Evolutionary conservation across 176 grass and related monocot species (phyloP), one percentile per base, ranked within the genome.

Genomic region (Leersia perrieri): DNA sequence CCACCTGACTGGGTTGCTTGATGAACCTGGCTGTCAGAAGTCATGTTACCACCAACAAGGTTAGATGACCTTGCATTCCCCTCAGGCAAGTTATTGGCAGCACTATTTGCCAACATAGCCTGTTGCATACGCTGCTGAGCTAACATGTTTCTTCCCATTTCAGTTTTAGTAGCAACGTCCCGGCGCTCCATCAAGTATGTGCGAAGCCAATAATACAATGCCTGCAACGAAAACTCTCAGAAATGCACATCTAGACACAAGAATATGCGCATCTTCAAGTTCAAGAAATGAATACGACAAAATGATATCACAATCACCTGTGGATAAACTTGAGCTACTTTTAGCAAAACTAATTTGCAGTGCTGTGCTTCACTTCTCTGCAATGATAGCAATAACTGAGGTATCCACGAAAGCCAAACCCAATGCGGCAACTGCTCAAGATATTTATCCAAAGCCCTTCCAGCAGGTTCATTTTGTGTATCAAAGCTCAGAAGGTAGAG

Each of bases 361-460:
- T 99, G 92, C 57, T 88, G 86, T 28, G 89, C 96, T 89, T 99
- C 96, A 82, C 72, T 91, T 84, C 96, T 84, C 79, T 99, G 96
- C 41, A 99, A 82, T 75, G 96, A 99, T 45, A 99, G 81, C 62
- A 99, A 86, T 29, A 99, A 79, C 66, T 99, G 96, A 75, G 96
- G 96, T 87, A 99, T 99, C 96, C 96, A 99, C 73, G 96, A 95
- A 79, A 99, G 92, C 96, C 96, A 99, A 84, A 99, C 93, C 96
- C 96, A 95, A 75, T 99, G 88, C 66, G 96, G 96, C 13, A 99
- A 78, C 73, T 99, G 96, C 68, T 95, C 96, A 23, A 99, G 93
- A 93, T 95, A 99, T 85, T 99, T 99, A 84, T 84, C 92, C 58
- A 99, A 92, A 80, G 93, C 87, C 58, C 76, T 93, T 70, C 96